Conservation (phyloP, 2,329 filamentous ascomycete genomes). For the Fusarium liriodendri region DNA sequence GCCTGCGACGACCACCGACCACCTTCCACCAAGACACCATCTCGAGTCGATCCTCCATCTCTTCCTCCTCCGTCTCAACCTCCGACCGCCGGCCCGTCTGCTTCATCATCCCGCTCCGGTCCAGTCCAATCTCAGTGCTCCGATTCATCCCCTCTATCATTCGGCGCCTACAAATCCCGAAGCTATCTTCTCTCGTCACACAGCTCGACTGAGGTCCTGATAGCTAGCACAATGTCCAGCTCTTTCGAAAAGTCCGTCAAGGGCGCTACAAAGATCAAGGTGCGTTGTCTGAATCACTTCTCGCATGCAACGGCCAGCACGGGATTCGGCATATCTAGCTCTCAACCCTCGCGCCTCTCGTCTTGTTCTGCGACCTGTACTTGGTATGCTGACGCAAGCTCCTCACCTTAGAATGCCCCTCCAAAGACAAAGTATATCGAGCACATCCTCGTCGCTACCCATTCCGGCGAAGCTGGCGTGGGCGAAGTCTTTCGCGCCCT, state of each 20-base stretch:
- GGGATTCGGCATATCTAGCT: neutral
- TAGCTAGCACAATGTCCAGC: conserved; percentile 71
- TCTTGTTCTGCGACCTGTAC: neutral
- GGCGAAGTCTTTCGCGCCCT: conserved; percentile 95
- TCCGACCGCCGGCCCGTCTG: conserved; percentile 14
- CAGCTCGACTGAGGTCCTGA: conserved; percentile 18
- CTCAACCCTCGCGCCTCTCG: neutral
- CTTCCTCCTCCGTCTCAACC: conserved; percentile 1
- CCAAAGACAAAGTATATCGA: conserved; percentile 99
- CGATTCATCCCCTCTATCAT: conserved; percentile 15
- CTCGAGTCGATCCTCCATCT: conserved; percentile 10
- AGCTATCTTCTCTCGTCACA: conserved; percentile 18
- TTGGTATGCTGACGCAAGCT: conserved; percentile 11
- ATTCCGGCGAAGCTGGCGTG: conserved; percentile 93
- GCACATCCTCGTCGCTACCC: conserved; percentile 94
- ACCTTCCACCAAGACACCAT: conserved; percentile 4
- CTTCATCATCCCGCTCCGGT: conserved; percentile 31
- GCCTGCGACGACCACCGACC: conserved; percentile 26
- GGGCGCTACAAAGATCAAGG: conserved; percentile 98
- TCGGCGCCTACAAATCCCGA: conserved; percentile 9
- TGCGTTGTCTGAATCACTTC: conserved; percentile 48
- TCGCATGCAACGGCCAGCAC: neutral
- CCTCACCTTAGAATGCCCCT: conserved; percentile 77
- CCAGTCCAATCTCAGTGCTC: conserved; percentile 32
- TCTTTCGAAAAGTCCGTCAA: conserved; percentile 99